Evolutionary conservation across 148 eudicot genomes (phyloP).

Genomic region (Selenicereus undatus): DNA sequence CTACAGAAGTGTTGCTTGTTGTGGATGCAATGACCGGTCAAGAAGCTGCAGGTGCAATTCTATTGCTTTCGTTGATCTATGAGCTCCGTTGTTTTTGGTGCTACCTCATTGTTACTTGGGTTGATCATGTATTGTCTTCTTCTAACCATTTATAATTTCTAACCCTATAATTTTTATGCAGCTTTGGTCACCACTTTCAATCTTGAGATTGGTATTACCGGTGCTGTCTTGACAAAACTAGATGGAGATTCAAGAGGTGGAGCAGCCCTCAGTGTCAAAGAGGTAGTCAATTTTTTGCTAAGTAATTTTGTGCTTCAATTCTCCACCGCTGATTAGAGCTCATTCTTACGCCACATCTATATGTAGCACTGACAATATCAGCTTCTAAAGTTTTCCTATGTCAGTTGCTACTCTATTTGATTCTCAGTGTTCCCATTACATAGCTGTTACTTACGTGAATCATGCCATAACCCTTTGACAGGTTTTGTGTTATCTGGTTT

Average conservation of each 20-base stretch:
- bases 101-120: not conserved
- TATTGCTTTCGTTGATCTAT: not conserved
- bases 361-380: not conserved
- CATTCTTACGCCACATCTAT: not conserved
- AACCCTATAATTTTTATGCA: conserved; percentile 25
- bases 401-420: not conserved
- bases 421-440: too few species aligned
- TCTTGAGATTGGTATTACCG: conserved; percentile 90
- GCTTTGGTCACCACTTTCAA: conserved; percentile 91
- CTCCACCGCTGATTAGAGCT: conserved; percentile 3
- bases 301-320: conserved; percentile 1
- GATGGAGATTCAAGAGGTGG: conserved; percentile 99
- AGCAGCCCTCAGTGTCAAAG: conserved; percentile 95
- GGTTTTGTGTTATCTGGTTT: conserved; percentile 3
- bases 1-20: conserved; percentile 91
- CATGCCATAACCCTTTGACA: not conserved
- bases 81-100: not conserved
- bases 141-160: not conserved
- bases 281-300: conserved; percentile 41
- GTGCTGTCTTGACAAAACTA: conserved; percentile 89
- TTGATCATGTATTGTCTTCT: not conserved
- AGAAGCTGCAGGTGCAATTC: conserved; percentile 86
- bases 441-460: not conserved
- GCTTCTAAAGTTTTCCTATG: not conserved
- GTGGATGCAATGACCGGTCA: conserved; percentile 99